Conservation (phyloP, 2,329 filamentous ascomycete genomes). For the Fusarium tuaranense region DNA sequence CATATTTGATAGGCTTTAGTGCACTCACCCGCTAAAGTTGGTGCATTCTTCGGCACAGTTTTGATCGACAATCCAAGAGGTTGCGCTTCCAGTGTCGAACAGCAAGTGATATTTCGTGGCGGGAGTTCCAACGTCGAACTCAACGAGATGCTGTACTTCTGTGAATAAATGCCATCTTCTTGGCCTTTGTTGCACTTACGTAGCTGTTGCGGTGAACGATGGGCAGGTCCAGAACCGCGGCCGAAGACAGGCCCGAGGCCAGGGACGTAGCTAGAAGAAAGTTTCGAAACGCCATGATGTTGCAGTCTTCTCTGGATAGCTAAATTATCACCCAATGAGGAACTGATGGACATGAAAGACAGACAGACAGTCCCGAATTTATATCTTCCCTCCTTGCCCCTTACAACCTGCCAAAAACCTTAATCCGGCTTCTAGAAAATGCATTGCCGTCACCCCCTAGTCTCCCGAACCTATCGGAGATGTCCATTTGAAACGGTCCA, state of each 20-base stretch:
- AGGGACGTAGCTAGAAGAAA: neutral
- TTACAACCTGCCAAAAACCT: neutral
- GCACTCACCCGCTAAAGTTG: constrained; percentile 30
- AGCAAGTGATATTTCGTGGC: constrained; percentile 43
- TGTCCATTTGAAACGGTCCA: neutral
- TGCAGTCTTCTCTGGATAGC: neutral
- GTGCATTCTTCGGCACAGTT: constrained; percentile 43
- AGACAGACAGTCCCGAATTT: neutral
- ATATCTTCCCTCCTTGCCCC: neutral
- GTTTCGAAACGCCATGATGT: neutral
- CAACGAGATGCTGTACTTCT: neutral
- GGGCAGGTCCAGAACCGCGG: constrained; percentile 22
- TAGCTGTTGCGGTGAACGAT: constrained; percentile 26
- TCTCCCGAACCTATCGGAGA: neutral
- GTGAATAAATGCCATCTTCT: too few species aligned
- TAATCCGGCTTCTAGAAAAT: neutral
- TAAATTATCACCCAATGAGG: neutral
- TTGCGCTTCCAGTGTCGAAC: constrained; percentile 52
- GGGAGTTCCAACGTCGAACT: constrained; percentile 45
- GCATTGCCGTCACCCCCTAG: neutral
- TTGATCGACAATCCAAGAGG: constrained; percentile 48
- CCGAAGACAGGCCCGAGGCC: neutral
- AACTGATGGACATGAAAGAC: neutral
- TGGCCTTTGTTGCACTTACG: neutral
- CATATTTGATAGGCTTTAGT: neutral